These are phyloP conservation scores for Pulveroboletus sp. DNA, from an alignment of 768 basidiomycete species.

Conservation along the genomic window DNA sequence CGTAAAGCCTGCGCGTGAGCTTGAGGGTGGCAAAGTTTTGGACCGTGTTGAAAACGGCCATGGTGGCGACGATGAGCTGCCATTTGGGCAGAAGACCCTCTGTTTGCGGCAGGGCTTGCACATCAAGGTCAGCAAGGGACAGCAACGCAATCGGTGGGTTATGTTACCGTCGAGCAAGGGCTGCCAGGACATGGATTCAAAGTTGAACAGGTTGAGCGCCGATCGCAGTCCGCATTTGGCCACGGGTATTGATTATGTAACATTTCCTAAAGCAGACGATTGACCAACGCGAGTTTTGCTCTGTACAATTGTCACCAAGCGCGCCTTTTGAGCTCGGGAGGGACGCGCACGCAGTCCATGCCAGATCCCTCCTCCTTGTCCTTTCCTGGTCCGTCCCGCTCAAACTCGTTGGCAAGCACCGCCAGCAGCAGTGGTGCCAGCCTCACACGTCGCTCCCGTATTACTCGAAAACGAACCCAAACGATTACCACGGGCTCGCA, in stretches of 20 bases:
- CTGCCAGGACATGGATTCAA: constrained; percentile 17
- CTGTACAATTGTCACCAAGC: constrained; percentile 8
- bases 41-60: constrained; percentile 80
- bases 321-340: constrained; percentile 18
- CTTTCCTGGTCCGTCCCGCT: constrained; percentile 33
- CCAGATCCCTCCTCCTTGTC: constrained; percentile 28
- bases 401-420: constrained; percentile 34
- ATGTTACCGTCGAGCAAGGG: constrained; percentile 22
- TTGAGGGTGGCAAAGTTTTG: constrained; percentile 81
- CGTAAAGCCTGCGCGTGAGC: constrained; percentile 78
- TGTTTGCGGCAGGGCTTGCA: constrained; percentile 58
- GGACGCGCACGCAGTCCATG: constrained; percentile 27
- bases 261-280: constrained; percentile 19
- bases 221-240: constrained; percentile 15
- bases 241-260: constrained; percentile 25
- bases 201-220: constrained; percentile 3
- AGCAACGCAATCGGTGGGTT: not conserved
- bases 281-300: constrained; percentile 4
- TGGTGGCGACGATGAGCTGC: constrained; percentile 77
- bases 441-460: constrained; percentile 47
- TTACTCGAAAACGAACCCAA: constrained; percentile 52
- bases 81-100: constrained; percentile 80
- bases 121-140: not conserved
- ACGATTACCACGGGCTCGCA: constrained; percentile 41
- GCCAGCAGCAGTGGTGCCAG: constrained; percentile 48